Evolutionary conservation across 108 stramenopile genomes (phyloP), one percentile per base, ranked within the genome.

Genomic region (Cylindrotheca closterium): DNA sequence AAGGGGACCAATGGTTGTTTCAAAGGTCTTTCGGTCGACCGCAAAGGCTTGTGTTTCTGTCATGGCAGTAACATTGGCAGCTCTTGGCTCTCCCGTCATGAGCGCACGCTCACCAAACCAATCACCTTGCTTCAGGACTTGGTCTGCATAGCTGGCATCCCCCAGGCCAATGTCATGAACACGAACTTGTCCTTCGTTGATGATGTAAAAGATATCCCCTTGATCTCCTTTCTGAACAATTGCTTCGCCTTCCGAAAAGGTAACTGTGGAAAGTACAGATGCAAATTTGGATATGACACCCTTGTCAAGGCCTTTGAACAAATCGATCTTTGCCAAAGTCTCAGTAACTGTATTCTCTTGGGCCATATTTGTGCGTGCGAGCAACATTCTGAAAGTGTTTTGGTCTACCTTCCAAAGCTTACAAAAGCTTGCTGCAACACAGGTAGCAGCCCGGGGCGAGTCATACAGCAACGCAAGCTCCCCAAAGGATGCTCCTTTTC

Each of bases 401-500:
- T 91, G 91, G 60, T 91, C 91, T 56, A 95, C 80, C 30, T 85
- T 80, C 75, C 84, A 92, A 10, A 92, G 58, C 27, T 53, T 50
- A 17, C 42, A 45, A 31, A 72, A 60, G 17, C 64, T 55, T 46
- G 72, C 77, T 31, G 91, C 88, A 27, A 79, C 54, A 63, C 86
- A 87, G 7, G 94, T 93, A 7, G 96, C 98, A 25, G 96, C 96
- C 21, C 98, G 82, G 0, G 96, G 95, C 25, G 79, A 84, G 69
- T 97, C 89, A 70, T 98, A 98, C 65, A 97, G 61, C 23, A 97
- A 68, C 3, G 96, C 92, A 21, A 98, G 71, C 68, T 98, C 98
- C 27, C 98, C 98, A 78, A 98, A 97, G 54, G 80, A 78, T 23
- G 53, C 73, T 2, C 93, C 95, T 15, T 46, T 22, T 24, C 52